Base-by-base conservation (phyloP, 768 basidiomycete genomes). In the Macrolepiota dolichaula region DNA sequence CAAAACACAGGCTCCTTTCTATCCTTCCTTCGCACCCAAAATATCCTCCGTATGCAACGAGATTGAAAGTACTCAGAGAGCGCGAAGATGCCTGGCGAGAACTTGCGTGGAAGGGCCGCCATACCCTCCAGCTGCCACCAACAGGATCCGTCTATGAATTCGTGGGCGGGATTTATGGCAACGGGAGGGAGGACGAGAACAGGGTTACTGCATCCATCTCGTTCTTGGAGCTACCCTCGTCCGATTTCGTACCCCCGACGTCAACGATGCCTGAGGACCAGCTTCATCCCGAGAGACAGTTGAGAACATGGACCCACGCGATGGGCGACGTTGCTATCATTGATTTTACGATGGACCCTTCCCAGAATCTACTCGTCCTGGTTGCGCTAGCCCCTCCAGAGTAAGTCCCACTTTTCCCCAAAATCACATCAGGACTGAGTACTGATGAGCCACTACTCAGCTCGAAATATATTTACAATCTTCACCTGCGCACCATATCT, bases 271-370 rank as follows among this genome's bases (percentile, higher is more conserved):
- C 29, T 7, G 29, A 32, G 29, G 29, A 32, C 29, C 3, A 32
- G 29, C 29, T 7, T 7, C 29, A 57, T 71, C 19, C 68, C 69
- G 11, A 55, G 64, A 19, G 42, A 66, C 38, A 67, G 70, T 36
- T 76, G 61, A 71, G 72, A 57, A 70, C 68, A 37, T 82, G 81
- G 81, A 78, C 76, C 1, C 79, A 82, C 62, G 51, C 68, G 25
- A 79, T 81, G 71, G 70, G 68, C 12, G 76, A 77, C 38, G 55
- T 79, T 22, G 74, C 71, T 47, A 76, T 83, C 59, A 74, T 82
- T 25, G 83, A 86, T 63, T 84, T 85, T 54, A 83, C 83, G 0
- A 83, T 85, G 77, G 82, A 83, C 70, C 82, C 81, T 11, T 72
- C 76, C 4, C 81, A 83, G 69, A 81, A 85, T 68, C 67, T 86